These are phyloP conservation scores for Dillenia suffruticosa DNA, from an alignment of 164 flowering plant genomes.

Conservation along the genomic window DNA sequence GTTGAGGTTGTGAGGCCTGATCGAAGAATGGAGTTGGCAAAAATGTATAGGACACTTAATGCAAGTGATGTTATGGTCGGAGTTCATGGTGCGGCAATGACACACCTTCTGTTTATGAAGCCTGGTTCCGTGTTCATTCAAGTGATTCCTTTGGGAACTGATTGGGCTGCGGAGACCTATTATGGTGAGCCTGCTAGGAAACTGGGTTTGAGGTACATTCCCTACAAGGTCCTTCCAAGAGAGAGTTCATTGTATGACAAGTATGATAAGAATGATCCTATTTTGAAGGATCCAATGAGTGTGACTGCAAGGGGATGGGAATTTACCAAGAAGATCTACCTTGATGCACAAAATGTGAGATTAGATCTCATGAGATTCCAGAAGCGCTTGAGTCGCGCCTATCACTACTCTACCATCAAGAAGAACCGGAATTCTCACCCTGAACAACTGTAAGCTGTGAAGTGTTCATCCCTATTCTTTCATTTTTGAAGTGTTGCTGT, in stretches of 20 bases:
- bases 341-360: constrained; percentile 74
- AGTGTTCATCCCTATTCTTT: too few species aligned
- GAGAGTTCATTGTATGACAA: constrained; percentile 78
- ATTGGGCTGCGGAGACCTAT: constrained; percentile 87
- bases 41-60: constrained; percentile 61
- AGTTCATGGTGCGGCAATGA: constrained; percentile 98
- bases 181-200: constrained; percentile 81
- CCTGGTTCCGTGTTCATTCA: constrained; percentile 78
- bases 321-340: constrained; percentile 75
- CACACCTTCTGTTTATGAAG: constrained; percentile 77
- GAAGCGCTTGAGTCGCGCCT: constrained; percentile 52
- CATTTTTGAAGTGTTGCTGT: too few species aligned
- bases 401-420: constrained; percentile 20
- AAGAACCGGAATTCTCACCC: constrained; percentile 8
- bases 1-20: constrained; percentile 67
- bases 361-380: constrained; percentile 57
- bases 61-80: constrained; percentile 88
- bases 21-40: constrained; percentile 64
- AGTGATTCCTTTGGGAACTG: constrained; percentile 79
- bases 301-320: constrained; percentile 74
- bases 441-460: background rate
- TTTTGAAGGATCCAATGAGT: constrained; percentile 60
- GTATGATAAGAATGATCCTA: constrained; percentile 56
- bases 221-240: constrained; percentile 55
- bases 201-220: constrained; percentile 71